Evolutionary conservation across 192 early-diverging fungal genomes (phyloP), one percentile per base, ranked within the genome.

Genomic region (Dispira simplex): DNA sequence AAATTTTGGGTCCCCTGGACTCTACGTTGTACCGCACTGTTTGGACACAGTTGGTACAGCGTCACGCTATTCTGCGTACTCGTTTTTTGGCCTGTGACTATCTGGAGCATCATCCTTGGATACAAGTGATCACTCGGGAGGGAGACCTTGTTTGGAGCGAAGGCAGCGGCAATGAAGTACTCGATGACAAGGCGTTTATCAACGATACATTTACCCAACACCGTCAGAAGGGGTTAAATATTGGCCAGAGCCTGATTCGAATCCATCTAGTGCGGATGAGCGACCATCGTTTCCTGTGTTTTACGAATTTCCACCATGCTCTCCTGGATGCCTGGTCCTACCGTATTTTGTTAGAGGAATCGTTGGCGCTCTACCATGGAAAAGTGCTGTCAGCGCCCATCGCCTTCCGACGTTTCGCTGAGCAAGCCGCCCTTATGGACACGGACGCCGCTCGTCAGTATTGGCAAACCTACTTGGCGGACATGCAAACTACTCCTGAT

Each of bases 261-360:
- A 20, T 60, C 12, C 39, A 18, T n/a, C 58, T 60, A 18, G 18
- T 44, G 18, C 26, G 39, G 12, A 21, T 21, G 11, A 44, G 14
- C 3, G 39, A 28, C 3, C 13, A 44, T 14, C 58, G 11, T 2
- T 44, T n/a, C 5, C 26, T 18, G 3, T 21, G 32, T 1, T 62
- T 62, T 39, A 18, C 46, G 0, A 45, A 39, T 20, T 62, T 46
- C 43, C 59, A 62, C 44, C 59, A 62, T n/a, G 59, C 59, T 20
- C 59, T 62, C 12, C 39, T 62, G 9, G 59, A 62, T 45, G 59
- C 59, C 39, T 62, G 59, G 59, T 62, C 59, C 12, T 23, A 6
- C 44, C 4, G 28, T 5, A 44, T 62, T 25, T 21, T 62, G 9
- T 2, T 45, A 45, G 14, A 8, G 0, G 43, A 62, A 8, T 11